Base-by-base conservation (phyloP, 2,329 filamentous ascomycete species). In the Blastomyces silverae region DNA sequence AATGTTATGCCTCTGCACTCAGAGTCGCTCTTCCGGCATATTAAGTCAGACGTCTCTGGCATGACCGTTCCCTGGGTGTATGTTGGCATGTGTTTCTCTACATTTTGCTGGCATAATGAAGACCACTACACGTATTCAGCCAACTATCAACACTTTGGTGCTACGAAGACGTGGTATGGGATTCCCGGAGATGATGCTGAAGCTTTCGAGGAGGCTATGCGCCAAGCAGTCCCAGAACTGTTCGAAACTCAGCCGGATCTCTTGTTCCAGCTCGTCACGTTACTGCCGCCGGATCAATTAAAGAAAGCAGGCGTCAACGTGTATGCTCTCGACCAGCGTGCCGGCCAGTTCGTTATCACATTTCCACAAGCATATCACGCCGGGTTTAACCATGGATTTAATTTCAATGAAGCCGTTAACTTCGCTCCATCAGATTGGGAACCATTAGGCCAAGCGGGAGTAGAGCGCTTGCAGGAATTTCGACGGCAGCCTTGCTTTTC, bases 41-140 rank as follows among this genome's bases (percentile, higher is more conserved):
- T 99, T 81, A 97, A 97, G 76, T 91, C 93, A 0, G 94, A 99
- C 73, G 95, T 99, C 63, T 97, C 94, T 1, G 94, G 94, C 48
- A 99, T 99, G 94, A 99, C 94, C 0, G 93, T 99, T 8, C 94
- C 94, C 0, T 99, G 94, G 94, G 87, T 99, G 3, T 99, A 99
- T 73, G 94, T 99, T 3, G 94, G 94, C 67, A 99, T 99, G 94
- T 95, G 96, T 50, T 99, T 99, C 75, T 99, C 94, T 0, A 97
- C 94, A 0, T 99, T 99, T 73, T 99, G 94, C 77, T 99, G 94
- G 94, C 94, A 99, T 75, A 97, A 96, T 68, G 94, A 99, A 73
- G 94, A 99, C 72, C 94, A 99, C 73, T 97, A 96, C 74, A 89
- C 94, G 1, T 99, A 97, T 74, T 99, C 94, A 0, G 90, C 94